Evolutionary conservation across 2,329 filamentous ascomycete genomes (phyloP), one percentile per base, ranked within the genome.

Genomic region (Ascocoryne sarcoides): DNA sequence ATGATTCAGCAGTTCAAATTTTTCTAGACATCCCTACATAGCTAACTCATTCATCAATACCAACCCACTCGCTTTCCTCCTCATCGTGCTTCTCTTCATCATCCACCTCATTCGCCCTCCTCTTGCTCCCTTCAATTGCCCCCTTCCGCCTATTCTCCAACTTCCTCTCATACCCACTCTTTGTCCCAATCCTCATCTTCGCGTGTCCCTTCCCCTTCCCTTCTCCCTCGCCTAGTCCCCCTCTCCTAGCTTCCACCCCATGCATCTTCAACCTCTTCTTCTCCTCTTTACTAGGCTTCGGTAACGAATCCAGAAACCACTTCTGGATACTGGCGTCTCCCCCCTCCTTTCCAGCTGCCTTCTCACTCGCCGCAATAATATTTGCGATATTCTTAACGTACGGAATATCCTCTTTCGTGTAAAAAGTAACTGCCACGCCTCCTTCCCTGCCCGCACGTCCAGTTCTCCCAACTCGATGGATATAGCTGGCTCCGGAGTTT

Each of bases 341-440:
- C 2, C 69, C 68, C 14, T 57, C 62, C 53, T 66, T 70, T 19
- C 71, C 72, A 2, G 73, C 72, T 54, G 88, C 73, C 61, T 79
- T 84, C 63, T 95, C 85, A 50, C 83, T 88, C 16, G 78, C 76
- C 0, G 84, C 76, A 48, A 98, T 95, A 23, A 96, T 85, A 56
- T 95, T 95, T 23, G 89, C 92, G 19, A 98, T 84, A 48, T 79
- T 85, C 66, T 90, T 94, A 42, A 98, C 77, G 49, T 81, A 87
- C 0, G 85, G 83, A 3, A 96, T 82, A 57, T 98, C 92, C 46
- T 95, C 92, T 60, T 92, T 87, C 0, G 90, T 96, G 63, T 95
- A 98, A 44, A 95, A 82, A 0, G 92, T 98, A 1, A 98, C 82
- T 0, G 88, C 89, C 3, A 95, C 76, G 35, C 92, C 92, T 15